These are phyloP conservation scores for Williopsis jadinii DNA, from an alignment of 1,139 yeast genomes.

Conservation along the genomic window DNA sequence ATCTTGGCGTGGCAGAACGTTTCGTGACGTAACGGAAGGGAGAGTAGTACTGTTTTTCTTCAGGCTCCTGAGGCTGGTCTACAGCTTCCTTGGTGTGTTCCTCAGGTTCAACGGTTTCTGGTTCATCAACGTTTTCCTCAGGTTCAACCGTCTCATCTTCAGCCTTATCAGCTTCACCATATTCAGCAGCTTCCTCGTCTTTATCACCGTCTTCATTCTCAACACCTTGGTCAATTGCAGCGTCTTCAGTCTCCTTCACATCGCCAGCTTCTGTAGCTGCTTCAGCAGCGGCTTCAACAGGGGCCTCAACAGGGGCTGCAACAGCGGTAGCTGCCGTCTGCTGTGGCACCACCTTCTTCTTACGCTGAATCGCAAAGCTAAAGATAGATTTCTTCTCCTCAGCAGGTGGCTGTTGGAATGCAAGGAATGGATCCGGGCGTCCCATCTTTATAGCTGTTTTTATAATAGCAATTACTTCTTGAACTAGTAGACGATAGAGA, in stretches of 20 bases:
- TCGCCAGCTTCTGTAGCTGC: neutral
- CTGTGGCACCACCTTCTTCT: slow-evolving; percentile 2
- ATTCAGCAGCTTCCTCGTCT: neutral
- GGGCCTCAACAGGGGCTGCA: neutral
- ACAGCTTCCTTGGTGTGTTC: neutral
- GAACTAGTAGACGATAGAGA: too few species aligned
- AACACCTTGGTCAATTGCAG: neutral
- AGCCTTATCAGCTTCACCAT: neutral
- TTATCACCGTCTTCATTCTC: neutral
- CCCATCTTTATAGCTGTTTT: neutral
- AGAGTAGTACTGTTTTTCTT: slow-evolving; percentile 7
- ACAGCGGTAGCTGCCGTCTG: neutral
- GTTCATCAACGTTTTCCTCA: neutral
- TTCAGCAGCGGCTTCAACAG: neutral
- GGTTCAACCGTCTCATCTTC: neutral
- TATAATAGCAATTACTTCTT: neutral
- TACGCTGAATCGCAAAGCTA: slow-evolving; percentile 8
- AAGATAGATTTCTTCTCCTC: slow-evolving; percentile 12
- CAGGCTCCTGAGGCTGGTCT: neutral
- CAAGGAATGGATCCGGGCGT: slow-evolving; percentile 8
- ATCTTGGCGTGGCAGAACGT: slow-evolving; percentile 1
- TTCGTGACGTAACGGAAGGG: slow-evolving; percentile 9
- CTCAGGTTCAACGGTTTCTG: neutral
- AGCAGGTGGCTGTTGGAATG: slow-evolving; percentile 4
- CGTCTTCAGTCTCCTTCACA: neutral